These are phyloP conservation scores for Colletotrichum acutatum DNA, from an alignment of 2,329 filamentous ascomycete genomes.

Conservation along the genomic window DNA sequence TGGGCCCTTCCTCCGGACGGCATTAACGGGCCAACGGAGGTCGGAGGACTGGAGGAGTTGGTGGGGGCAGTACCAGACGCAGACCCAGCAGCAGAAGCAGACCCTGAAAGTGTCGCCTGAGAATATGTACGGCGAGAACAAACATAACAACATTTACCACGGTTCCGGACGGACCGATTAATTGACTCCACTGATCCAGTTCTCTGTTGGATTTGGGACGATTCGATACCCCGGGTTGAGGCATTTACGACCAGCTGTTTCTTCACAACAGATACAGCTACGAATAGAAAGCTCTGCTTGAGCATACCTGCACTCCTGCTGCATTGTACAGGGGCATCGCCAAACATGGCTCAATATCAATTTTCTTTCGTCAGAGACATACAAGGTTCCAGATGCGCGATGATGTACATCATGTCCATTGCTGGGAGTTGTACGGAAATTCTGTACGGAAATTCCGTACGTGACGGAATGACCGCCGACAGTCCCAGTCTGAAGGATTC, in stretches of 20 bases:
- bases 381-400: not conserved
- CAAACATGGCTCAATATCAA: not conserved
- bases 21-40: constrained; percentile 75
- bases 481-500: constrained; percentile 13
- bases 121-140: constrained; percentile 7
- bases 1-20: constrained; percentile 89
- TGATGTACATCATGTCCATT: not conserved
- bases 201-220: constrained; percentile 7
- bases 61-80: constrained; percentile 64
- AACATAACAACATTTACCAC: constrained; percentile 26
- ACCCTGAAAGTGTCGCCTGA: constrained; percentile 51
- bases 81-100: constrained; percentile 49
- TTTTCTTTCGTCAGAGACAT: not conserved
- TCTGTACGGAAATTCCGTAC: not conserved
- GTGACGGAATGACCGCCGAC: constrained; percentile 6
- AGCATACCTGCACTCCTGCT: not conserved
- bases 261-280: not conserved
- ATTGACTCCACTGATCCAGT: constrained; percentile 19
- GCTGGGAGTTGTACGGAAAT: not conserved
- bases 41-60: constrained; percentile 69
- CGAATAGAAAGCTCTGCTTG: not conserved
- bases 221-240: constrained; percentile 20
- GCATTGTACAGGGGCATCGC: not conserved
- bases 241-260: constrained; percentile 1
- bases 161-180: constrained; percentile 26